Evolutionary conservation across 2,329 filamentous ascomycete genomes (phyloP).

Genomic region (Helicocarpus griseus): DNA sequence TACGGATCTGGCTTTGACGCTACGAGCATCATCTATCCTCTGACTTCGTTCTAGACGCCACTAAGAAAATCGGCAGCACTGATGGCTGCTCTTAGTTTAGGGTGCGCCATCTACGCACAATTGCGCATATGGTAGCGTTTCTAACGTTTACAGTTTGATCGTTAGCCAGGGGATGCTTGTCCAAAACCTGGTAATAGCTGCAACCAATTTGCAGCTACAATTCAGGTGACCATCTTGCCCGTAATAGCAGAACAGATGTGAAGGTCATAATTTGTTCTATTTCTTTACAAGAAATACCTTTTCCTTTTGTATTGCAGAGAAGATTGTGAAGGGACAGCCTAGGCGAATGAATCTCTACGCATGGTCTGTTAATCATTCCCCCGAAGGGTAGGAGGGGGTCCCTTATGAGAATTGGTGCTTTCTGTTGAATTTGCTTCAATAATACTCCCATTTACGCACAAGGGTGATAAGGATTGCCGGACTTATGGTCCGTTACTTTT

Average conservation of each 20-base stretch:
- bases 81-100: background rate
- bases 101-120: background rate
- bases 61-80: background rate
- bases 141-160: background rate
- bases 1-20: background rate
- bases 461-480: background rate
- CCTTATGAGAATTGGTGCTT: too few relatives aligned
- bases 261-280: background rate
- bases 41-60: background rate
- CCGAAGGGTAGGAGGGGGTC: too few relatives aligned
- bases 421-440: too few relatives aligned
- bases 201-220: background rate
- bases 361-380: background rate
- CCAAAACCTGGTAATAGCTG: background rate
- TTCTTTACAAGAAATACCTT: too few relatives aligned
- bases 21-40: background rate
- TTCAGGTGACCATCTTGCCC: background rate
- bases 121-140: background rate
- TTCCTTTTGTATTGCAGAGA: too few relatives aligned
- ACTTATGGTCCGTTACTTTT: background rate
- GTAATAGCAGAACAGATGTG: background rate
- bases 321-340: too few relatives aligned
- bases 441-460: too few relatives aligned
- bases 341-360: too few relatives aligned
- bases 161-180: background rate